Evolutionary conservation across 2,329 filamentous ascomycete species (phyloP), one percentile per base, ranked within the genome.

Genomic region (Coniella lustricola): DNA sequence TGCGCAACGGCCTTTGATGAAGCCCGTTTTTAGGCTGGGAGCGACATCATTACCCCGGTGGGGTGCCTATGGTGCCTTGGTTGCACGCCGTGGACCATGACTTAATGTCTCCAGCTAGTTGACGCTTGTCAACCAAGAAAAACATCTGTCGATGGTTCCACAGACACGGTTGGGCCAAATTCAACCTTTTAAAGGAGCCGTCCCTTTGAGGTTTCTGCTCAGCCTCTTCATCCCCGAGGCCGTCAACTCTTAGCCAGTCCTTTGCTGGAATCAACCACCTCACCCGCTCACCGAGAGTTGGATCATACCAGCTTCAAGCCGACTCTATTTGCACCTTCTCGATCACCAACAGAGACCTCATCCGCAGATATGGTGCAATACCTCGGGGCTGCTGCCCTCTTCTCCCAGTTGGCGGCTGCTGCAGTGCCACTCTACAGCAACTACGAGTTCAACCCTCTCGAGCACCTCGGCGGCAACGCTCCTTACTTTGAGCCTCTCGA

Each of bases 401-500:
- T 42, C 16, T 33, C 35, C 8, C 47, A 44, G 29, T 29, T 29
- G 18, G 35, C 16, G 13, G 17, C 38, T 7, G 47, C 50, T 4
- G 44, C 44, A 10, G 50, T 50, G 13, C 50, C 50, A 5, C 62
- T 73, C 37, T 72, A 72, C 55, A 73, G 70, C 0, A 65, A 63
- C 2, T 77, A 76, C 54, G 62, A 59, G 46, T 79, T 80, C 59
- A 72, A 77, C 45, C 72, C 76, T 0, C 64, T 80, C 2, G 63
- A 77, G 21, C 76, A 80, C 46, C 66, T 79, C 9, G 70, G 70
- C 1, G 76, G 76, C n/a, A 75, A 78, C 5, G 67, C 74, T 1
- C 76, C 77, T 0, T 81, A 81, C 56, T 81, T 77, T 46, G 75
- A 79, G 55, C 70, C 76, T 0, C 68, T 75, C 51, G 69, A 75